Base-by-base conservation (phyloP, 169 alveolate species). In the Cryptosporidium bovis region DNA sequence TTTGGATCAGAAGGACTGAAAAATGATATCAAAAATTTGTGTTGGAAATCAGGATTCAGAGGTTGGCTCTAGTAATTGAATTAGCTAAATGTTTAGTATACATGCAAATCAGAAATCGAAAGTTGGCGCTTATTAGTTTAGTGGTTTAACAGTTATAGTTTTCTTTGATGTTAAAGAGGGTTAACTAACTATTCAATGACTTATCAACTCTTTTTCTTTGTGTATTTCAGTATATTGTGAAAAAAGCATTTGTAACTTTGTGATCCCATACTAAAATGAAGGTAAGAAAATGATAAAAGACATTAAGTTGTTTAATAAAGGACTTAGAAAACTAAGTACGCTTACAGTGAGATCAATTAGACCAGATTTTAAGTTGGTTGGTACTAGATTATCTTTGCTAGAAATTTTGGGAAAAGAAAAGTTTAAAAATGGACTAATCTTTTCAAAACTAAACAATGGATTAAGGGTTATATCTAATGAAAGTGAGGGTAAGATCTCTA, bases 21-120 rank as follows among this genome's bases (percentile, higher is more conserved):
- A 34, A n/a, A 20, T 36, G 64, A 46, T 27, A 20, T 77, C 18
- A 77, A 77, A 60, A 48, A 24, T n/a, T 50, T 62, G 29, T 77
- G 87, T 46, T 77, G 87, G 87, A 62, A 77, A 8, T 77, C 87
- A 20, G 87, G 87, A 77, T 77, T 77, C 64, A 60, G 60, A 62
- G 64, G 71, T 15, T 77, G 87, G 87, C 34, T 77, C 5, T 77
- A 62, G 36, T 15, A 0, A 20, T 55, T 24, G 27, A 24, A 24
- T 24, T 24, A 24, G 27, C 1, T 24, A 20, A 20, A 62, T 27
- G 33, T 24, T 53, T 53, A 7, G 29, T 13, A 4, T n/a, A 20
- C 64, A 53, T 53, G 64, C 29, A 53, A 53, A 53, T 53, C 4
- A 12, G 64, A 53, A 53, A 53, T 53, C 4, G 8, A 5, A n/a